These are phyloP conservation scores for Trametes sanguinea DNA, from an alignment of 768 basidiomycete species.

Conservation along the genomic window DNA sequence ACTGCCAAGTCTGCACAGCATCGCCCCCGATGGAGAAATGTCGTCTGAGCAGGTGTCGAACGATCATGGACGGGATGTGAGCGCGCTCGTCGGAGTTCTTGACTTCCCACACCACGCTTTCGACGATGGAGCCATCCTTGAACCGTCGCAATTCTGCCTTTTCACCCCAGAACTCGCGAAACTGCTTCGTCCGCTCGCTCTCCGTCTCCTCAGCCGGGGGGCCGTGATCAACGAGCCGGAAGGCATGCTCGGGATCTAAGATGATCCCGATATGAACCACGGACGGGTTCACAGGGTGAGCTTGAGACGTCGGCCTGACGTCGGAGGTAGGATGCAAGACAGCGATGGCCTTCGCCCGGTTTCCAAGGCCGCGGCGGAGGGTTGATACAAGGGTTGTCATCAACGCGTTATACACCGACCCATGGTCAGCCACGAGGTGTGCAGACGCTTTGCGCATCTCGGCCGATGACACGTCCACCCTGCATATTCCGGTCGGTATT, in stretches of 20 bases:
- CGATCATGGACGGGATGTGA: slow-evolving; percentile 74
- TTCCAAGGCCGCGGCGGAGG: slow-evolving; percentile 69
- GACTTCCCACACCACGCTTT: slow-evolving; percentile 97
- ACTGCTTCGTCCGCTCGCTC: slow-evolving; percentile 51
- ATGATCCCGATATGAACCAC: slow-evolving; percentile 73
- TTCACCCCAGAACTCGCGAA: slow-evolving; percentile 87
- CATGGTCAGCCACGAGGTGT: slow-evolving; percentile 55
- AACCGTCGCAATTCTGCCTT: slow-evolving; percentile 93
- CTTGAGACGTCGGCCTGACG: slow-evolving; percentile 52
- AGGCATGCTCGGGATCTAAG: slow-evolving; percentile 70
- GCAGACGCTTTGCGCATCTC: slow-evolving; percentile 46
- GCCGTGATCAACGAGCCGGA: slow-evolving; percentile 90
- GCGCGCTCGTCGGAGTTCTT: slow-evolving; percentile 77
- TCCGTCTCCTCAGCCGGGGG: slow-evolving; percentile 71
- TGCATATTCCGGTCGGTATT: slow-evolving; percentile 28
- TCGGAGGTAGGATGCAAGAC: slow-evolving; percentile 56
- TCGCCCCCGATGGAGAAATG: slow-evolving; percentile 70
- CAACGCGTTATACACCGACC: slow-evolving; percentile 58
- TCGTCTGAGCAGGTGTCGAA: slow-evolving; percentile 67
- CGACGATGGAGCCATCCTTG: slow-evolving; percentile 90
- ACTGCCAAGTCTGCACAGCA: slow-evolving; percentile 60
- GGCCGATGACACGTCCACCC: slow-evolving; percentile 57
- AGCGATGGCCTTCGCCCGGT: slow-evolving; percentile 65
- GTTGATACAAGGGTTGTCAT: slow-evolving; percentile 51
- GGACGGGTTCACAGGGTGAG: slow-evolving; percentile 51